These are phyloP conservation scores for Ogataea trehalophila DNA, from an alignment of 805 yeast genomes.

Conservation along the genomic window DNA sequence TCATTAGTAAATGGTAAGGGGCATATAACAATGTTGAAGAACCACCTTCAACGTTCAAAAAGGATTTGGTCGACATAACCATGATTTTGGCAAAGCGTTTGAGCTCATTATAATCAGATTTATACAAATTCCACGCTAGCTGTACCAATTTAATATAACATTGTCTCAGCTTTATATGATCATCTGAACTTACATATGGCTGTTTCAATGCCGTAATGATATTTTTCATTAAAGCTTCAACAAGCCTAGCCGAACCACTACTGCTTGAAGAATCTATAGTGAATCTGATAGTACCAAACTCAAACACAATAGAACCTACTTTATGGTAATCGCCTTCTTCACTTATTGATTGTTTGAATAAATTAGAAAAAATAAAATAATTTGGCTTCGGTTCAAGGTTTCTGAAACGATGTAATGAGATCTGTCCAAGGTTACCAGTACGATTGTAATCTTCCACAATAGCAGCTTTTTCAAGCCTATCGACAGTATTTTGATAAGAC, in stretches of 20 bases:
- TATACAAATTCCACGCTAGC: conserved; percentile 20
- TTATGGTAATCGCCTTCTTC: conserved; percentile 16
- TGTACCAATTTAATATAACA: conserved; percentile 21
- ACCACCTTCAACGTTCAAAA: conserved; percentile 7
- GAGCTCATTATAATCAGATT: conserved; percentile 7
- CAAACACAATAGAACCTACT: conserved; percentile 12
- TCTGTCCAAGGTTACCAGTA: background rate
- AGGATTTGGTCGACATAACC: conserved; percentile 6
- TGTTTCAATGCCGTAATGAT: conserved; percentile 6
- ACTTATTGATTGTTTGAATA: conserved; percentile 13
- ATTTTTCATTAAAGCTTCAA: conserved; percentile 9
- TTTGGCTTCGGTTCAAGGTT: conserved; percentile 5
- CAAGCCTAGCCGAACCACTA: conserved; percentile 5
- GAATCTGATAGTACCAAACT: conserved; percentile 11
- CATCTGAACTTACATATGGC: background rate
- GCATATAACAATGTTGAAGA: conserved; percentile 10
- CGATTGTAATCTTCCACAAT: background rate
- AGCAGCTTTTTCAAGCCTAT: background rate
- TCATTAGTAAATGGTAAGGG: conserved; percentile 21
- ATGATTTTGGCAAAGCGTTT: conserved; percentile 13
- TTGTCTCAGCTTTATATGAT: conserved; percentile 16
- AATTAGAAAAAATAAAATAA: conserved; percentile 13
- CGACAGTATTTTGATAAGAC: background rate
- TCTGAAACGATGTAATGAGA: conserved; percentile 9
- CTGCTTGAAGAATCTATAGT: conserved; percentile 10